Base-by-base conservation (phyloP, 2,329 filamentous ascomycete species). In the Thielaviopsis musarum region DNA sequence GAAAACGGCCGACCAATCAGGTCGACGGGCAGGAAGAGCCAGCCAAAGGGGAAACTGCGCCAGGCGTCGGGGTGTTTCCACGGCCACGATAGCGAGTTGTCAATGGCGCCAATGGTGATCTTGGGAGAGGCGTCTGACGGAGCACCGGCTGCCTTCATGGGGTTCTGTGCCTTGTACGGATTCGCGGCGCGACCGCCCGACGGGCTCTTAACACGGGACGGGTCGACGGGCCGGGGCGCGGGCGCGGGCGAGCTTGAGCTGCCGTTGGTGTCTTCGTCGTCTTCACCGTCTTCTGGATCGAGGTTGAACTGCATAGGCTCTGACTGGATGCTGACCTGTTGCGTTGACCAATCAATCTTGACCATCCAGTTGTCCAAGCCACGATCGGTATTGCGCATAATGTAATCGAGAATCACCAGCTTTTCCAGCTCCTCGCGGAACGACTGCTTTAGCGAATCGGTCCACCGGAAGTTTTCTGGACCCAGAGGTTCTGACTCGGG, bases 301-400 rank as follows among this genome's bases (percentile, higher is more conserved):
- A 77, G 74, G 77, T 88, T 67, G 76, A 94, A 71, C 28, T 80
- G 79, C 52, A 80, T 74, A 12, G 91, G 88, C 62, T 96, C 90
- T 0, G 89, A 89, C 17, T 86, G 84, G 64, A 98, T 88, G 7
- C 87, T 88, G 13, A 93, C 91, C 66, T 86, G 81, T 67, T 93
- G 83, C 2, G 80, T 83, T 65, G 89, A 81, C 78, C 84, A 88
- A 70, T 98, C 91, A 34, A 98, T 88, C 70, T 89, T 93, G 68
- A 98, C 90, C 93, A 98, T 98, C 93, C 93, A 98, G 66, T 98
- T 98, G 70, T 98, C 93, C 60, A 96, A 76, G 1, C 93, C 93
- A 72, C 93, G 82, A 70, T 98, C 93, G 1, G 93, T 98, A 68
- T 98, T 98, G 61, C 93, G 83, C 93, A 98, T 98, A 64, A 98